These are phyloP conservation scores for Lolium multiflorum DNA, from an alignment of 176 grass and related monocot genomes.

Conservation along the genomic window DNA sequence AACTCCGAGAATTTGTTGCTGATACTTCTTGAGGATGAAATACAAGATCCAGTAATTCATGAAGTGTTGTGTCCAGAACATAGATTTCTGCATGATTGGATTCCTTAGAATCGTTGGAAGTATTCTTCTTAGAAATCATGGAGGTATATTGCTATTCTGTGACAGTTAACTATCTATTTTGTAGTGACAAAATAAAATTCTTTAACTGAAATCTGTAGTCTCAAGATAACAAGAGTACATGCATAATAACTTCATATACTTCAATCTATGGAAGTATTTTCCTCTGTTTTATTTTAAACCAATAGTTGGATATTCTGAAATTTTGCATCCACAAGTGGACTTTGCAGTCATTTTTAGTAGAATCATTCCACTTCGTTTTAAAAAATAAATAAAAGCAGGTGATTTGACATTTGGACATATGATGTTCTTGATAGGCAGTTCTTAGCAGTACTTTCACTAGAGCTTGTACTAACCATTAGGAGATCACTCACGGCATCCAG, in stretches of 20 bases:
- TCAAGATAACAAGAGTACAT: background rate
- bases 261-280: background rate
- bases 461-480: background rate
- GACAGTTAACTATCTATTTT: background rate
- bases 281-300: background rate
- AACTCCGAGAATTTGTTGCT: background rate
- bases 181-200: background rate
- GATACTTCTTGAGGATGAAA: background rate
- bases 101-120: background rate
- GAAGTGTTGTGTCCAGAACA: background rate
- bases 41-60: background rate
- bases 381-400: background rate
- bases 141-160: background rate
- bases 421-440: background rate
- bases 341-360: background rate
- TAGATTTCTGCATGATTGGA: background rate
- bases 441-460: no score
- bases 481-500: background rate
- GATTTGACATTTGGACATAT: no score
- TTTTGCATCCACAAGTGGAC: background rate
- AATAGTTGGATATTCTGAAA: background rate
- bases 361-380: background rate
- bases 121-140: background rate
- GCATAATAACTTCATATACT: slow-evolving; percentile 18
- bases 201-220: background rate